Evolutionary conservation across 352 stramenopile genomes (phyloP).

Genomic region (Globisporangium orthogonon): DNA sequence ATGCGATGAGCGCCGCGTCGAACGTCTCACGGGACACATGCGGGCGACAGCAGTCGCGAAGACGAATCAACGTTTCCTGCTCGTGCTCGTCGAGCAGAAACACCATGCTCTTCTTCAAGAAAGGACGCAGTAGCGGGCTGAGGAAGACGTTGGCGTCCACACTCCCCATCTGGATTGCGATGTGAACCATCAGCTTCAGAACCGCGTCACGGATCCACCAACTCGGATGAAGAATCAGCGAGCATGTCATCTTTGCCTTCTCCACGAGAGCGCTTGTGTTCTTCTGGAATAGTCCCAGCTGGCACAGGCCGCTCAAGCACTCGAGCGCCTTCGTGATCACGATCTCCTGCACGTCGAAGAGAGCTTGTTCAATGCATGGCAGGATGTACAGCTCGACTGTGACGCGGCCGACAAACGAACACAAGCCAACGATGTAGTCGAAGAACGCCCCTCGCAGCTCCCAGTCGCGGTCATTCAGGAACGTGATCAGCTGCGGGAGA

Average conservation of each 20-base stretch:
- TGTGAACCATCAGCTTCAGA: constrained; percentile 82
- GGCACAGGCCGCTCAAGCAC: constrained; percentile 88
- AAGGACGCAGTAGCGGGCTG: constrained; percentile 82
- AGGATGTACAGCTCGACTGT: constrained; percentile 95
- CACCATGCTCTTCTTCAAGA: constrained; percentile 83
- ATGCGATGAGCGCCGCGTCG: constrained; percentile 70
- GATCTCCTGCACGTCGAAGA: constrained; percentile 95
- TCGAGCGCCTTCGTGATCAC: constrained; percentile 92
- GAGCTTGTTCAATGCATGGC: constrained; percentile 94
- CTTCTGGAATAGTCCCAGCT: constrained; percentile 90
- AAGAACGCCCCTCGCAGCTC: constrained; percentile 88
- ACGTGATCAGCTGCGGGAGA: constrained; percentile 95
- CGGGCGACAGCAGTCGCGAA: constrained; percentile 55
- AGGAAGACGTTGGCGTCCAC: constrained; percentile 92
- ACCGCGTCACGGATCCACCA: constrained; percentile 87
- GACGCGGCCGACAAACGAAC: constrained; percentile 91
- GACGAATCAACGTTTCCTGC: constrained; percentile 37
- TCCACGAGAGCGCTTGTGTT: constrained; percentile 75
- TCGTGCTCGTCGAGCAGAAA: constrained; percentile 65
- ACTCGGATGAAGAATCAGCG: constrained; percentile 82
- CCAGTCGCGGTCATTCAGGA: constrained; percentile 95
- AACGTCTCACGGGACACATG: constrained; percentile 84
- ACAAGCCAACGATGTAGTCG: constrained; percentile 91
- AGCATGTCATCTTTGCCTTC: constrained; percentile 78
- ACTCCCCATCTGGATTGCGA: constrained; percentile 81